Base-by-base conservation (phyloP, 345 rosid species). In the Lepidium aucheri region DNA sequence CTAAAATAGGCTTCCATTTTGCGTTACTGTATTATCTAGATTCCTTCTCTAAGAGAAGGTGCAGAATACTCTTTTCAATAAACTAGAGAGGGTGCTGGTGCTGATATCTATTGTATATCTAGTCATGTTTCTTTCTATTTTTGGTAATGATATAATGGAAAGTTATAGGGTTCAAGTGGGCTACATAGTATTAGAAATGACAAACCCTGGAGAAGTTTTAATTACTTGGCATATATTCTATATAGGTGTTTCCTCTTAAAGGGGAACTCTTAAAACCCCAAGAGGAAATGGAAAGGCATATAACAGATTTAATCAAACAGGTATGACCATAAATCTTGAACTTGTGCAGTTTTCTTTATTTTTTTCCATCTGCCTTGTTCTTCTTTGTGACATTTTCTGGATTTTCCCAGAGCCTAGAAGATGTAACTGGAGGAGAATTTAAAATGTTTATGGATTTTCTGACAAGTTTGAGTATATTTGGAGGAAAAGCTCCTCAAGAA, bases 361-460 rank as follows among this genome's bases (percentile, higher is more conserved):
- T 62, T 28, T 38, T 54, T 22, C n/a, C 18, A 61, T 51, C 33
- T 63, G 24, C 33, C 57, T 52, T 17, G 36, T 56, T 57, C 39
- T 49, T 57, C 39, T 34, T 39, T 24, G 18, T 33, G 46, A 65
- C 57, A 53, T 26, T 16, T 11, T 36, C 3, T 62, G 46, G 32
- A 59, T 60, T 36, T 45, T 76, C 56, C 57, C 84, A 95, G 99
- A 84, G 99, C 72, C 80, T 89, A 69, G 90, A 78, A 80, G 99
- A 91, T 83, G 97, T 95, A 70, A 90, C 98, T 54, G 99, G 95
- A 73, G 88, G 87, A 14, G 99, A 95, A 54, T 95, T 95, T 72
- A 89, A 84, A 76, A 95, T 95, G 99, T 95, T 95, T 70, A 87
- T 91, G 94, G 99, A 95, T 75, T 95, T 95, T 82, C 74, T 95